A percentile compares a stretch with the other conserved stretches of the same genome.
phyloP scores from a whole-genome alignment of 1,284 basidiomycete genomes.

The Dichomitus squalens region DNA sequence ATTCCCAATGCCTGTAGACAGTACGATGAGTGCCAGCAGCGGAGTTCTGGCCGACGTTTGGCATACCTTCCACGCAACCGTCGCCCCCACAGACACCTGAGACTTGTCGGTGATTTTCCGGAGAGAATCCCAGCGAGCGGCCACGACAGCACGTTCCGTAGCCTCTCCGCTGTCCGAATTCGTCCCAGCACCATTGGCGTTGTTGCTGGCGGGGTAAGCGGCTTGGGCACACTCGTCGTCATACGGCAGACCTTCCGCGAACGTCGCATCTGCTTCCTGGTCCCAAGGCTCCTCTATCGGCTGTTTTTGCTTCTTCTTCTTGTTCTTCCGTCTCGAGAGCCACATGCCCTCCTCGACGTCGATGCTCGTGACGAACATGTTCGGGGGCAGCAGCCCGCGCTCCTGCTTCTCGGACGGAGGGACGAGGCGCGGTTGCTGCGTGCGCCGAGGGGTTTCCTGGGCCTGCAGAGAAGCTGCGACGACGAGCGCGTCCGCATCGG shows the following conservation, averaged over 20 bases:
- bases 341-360: conserved; percentile 58
- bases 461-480: conserved; percentile 19
- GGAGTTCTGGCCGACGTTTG: no score
- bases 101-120: conserved; percentile 32
- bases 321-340: conserved; percentile 24
- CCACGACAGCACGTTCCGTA: conserved; percentile 43
- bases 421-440: conserved; percentile 43
- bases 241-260: conserved; percentile 24
- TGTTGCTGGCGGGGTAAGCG: neutral
- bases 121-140: conserved; percentile 43
- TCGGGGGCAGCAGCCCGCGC: conserved; percentile 50
- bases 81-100: conserved; percentile 37
- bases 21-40: neutral
- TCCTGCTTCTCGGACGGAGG: conserved; percentile 67
- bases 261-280: conserved; percentile 18
- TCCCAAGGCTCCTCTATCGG: conserved; percentile 3
- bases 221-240: conserved; percentile 19
- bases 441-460: conserved; percentile 51
- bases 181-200: neutral
- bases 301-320: conserved; percentile 18
- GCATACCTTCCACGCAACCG: conserved; percentile 59
- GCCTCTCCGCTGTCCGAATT: neutral
- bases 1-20: conserved; percentile 48
- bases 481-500: conserved; percentile 10
- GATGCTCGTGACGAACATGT: conserved; percentile 68